Conservation (phyloP, 257 asterid species). For the Penstemon newberryi region DNA sequence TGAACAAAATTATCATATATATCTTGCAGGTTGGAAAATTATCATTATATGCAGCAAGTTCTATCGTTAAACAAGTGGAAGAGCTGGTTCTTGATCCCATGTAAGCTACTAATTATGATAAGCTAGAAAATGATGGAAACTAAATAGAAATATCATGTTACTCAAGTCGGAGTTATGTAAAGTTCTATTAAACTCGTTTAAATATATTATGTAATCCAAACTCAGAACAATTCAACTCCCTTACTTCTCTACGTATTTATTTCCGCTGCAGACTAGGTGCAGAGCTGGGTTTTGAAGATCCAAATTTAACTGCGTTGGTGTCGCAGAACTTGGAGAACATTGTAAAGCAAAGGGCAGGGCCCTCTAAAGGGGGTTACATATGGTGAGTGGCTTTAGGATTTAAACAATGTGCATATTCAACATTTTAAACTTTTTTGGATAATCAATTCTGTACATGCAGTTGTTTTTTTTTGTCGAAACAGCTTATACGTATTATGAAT, state of each 20-base stretch:
- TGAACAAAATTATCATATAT: background rate
- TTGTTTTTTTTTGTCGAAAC: too few species aligned
- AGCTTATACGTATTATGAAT: too few species aligned
- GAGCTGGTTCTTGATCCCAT: slow-evolving; percentile 94
- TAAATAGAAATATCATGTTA: too few species aligned
- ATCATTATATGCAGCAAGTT: slow-evolving; percentile 90
- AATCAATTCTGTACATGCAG: too few species aligned
- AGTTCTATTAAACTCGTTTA: too few species aligned
- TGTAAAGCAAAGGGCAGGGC: slow-evolving; percentile 57
- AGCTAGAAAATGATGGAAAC: too few species aligned
- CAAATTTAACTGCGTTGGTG: slow-evolving; percentile 70
- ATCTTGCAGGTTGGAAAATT: slow-evolving; percentile 83
- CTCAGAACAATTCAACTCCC: background rate
- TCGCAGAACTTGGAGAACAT: slow-evolving; percentile 76
- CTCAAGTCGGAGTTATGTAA: too few species aligned
- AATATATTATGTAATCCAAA: too few species aligned
- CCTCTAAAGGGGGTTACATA: background rate
- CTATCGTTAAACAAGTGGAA: slow-evolving; percentile 91
- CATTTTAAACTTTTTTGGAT: too few species aligned
- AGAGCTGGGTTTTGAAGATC: slow-evolving; percentile 90
- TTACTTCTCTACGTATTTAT: background rate
- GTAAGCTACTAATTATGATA: slow-evolving; percentile 45
- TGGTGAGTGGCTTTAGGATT: too few species aligned
- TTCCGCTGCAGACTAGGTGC: slow-evolving; percentile 65
- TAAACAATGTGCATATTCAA: too few species aligned